Percentiles rank a stretch among this genome's conserved stretches.
phyloP scores from a whole-genome alignment of 2,329 filamentous ascomycete genomes.

The Mollisiaceae sp. region DNA sequence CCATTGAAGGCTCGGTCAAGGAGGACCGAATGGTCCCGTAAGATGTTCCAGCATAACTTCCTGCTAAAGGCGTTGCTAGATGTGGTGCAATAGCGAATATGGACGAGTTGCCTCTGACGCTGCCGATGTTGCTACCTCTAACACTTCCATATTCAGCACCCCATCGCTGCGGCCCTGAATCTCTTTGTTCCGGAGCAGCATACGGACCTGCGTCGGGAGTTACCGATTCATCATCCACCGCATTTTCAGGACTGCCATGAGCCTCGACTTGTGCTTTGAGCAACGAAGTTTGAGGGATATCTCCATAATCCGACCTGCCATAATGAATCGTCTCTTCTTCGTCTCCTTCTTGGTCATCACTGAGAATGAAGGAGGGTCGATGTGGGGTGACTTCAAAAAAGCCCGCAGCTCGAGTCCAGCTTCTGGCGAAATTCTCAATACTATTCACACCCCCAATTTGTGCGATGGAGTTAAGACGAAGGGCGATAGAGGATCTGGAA shows the following conservation, averaged over 20 bases:
- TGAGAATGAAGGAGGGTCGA: conserved; percentile 73
- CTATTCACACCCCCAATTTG: conserved; percentile 91
- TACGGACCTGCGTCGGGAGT: conserved; percentile 26
- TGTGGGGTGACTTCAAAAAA: conserved; percentile 89
- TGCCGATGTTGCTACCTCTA: conserved; percentile 41
- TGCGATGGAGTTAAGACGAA: conserved; percentile 60
- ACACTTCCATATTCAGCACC: conserved; percentile 37
- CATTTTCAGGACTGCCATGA: conserved; percentile 39
- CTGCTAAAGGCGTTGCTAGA: conserved; percentile 71
- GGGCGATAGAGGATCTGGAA: conserved; percentile 62
- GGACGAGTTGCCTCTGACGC: conserved; percentile 48
- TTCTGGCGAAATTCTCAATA: conserved; percentile 89
- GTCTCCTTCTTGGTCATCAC: conserved; percentile 55
- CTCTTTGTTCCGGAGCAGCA: conserved; percentile 47
- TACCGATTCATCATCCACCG: conserved; percentile 37
- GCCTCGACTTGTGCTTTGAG: conserved; percentile 59
- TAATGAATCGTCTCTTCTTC: conserved; percentile 35
- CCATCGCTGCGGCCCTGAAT: conserved; percentile 28
- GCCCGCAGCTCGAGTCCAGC: conserved; percentile 87
- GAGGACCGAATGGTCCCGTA: conserved; percentile 57
- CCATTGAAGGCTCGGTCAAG: conserved; percentile 51
- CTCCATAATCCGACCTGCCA: conserved; percentile 34
- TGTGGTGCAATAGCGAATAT: conserved; percentile 65
- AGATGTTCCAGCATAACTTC: conserved; percentile 71
- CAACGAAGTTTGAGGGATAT: conserved; percentile 44